A percentile compares a stretch with the other conserved stretches of the same genome.
Conservation (phyloP, 192 early-diverging fungal species). For the Coemansia sp. region DNA sequence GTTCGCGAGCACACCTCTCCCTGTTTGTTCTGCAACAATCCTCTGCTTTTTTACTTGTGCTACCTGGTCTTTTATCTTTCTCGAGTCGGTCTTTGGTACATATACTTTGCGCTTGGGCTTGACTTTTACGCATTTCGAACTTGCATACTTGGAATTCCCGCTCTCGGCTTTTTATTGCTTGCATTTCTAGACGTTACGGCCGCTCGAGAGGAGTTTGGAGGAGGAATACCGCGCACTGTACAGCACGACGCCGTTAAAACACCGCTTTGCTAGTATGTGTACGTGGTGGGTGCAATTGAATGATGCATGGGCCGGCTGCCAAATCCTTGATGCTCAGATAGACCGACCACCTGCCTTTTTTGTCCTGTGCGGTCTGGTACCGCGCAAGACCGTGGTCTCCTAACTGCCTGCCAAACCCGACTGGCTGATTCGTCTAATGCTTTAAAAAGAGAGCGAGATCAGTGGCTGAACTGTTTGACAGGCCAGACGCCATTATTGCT, state of each 20-base stretch:
- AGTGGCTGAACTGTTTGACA: background rate
- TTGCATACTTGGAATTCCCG: background rate
- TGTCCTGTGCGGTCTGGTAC: background rate
- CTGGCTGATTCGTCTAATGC: background rate
- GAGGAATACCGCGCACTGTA: background rate
- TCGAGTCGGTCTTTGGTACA: background rate
- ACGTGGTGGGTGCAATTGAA: background rate
- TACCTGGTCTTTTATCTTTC: background rate
- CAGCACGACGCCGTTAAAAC: background rate
- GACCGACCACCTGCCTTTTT: background rate
- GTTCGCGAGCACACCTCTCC: background rate
- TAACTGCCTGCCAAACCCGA: background rate
- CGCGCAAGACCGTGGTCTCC: background rate
- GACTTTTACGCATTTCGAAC: conserved; percentile 1
- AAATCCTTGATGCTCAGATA: background rate
- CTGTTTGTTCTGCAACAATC: background rate
- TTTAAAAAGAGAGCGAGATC: background rate
- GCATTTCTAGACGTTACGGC: conserved; percentile 3
- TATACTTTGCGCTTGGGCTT: conserved; percentile 11
- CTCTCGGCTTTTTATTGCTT: background rate
- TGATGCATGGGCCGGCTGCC: background rate
- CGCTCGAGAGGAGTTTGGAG: background rate
- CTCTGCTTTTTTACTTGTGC: background rate
- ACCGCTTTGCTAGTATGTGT: conserved; percentile 6
- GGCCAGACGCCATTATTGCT: no score